Evolutionary conservation across 1,139 yeast species (phyloP).

Genomic region (Scheffersomyces segobiensis): DNA sequence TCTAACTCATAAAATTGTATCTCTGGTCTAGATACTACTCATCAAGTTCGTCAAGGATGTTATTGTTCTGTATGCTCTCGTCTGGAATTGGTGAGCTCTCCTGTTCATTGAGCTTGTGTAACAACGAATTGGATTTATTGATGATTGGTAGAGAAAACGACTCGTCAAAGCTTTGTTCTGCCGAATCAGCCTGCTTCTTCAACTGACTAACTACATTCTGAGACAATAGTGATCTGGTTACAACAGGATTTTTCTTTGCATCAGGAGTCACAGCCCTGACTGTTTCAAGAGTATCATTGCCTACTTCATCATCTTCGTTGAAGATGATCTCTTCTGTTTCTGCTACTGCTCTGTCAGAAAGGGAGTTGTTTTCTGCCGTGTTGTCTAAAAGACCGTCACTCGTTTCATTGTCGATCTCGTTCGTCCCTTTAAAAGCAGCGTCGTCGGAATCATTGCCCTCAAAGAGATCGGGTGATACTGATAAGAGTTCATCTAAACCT

Average conservation of each 20-base stretch:
- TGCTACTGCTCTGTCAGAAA: neutral
- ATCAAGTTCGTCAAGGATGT: constrained; percentile 15
- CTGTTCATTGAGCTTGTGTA: constrained; percentile 7
- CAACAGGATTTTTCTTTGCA: neutral
- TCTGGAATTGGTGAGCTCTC: constrained; percentile 9
- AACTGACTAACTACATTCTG: neutral
- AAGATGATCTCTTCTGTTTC: neutral
- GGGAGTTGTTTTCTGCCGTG: neutral
- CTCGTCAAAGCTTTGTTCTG: constrained; percentile 19
- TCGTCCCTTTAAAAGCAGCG: neutral
- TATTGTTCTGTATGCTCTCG: constrained; percentile 5
- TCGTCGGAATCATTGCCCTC: constrained; percentile 15
- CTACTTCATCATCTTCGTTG: constrained; percentile 1
- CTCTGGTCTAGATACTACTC: constrained; percentile 3
- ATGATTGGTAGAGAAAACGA: constrained; percentile 35
- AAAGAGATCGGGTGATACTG: constrained; percentile 56
- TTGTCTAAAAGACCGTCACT: neutral
- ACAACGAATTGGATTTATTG: constrained; percentile 16
- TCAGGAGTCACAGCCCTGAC: constrained; percentile 3
- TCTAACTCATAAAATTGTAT: neutral
- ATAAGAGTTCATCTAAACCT: constrained; percentile 67
- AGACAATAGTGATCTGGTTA: neutral
- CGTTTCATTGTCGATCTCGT: neutral
- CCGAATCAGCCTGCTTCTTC: constrained; percentile 3
- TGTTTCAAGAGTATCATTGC: constrained; percentile 13